A percentile compares a stretch with the other conserved stretches of the same genome.
Conservation (phyloP, 768 basidiomycete species). For the Suillus weaverae region DNA sequence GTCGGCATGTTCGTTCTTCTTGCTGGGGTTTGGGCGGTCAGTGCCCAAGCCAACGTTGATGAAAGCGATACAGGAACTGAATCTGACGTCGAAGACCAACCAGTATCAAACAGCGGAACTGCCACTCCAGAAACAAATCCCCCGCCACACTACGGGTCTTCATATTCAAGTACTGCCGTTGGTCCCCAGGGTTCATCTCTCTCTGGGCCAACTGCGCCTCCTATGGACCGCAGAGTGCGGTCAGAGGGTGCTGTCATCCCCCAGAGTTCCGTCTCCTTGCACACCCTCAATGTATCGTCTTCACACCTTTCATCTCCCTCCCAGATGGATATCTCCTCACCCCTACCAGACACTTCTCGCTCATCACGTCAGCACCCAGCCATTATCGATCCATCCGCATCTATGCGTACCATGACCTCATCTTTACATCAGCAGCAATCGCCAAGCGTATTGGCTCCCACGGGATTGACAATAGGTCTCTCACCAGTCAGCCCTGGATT, state of each 20-base stretch:
- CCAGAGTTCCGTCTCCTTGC: constrained; percentile 10
- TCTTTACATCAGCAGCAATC: constrained; percentile 9
- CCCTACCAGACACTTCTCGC: not conserved
- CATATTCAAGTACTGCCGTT: constrained; percentile 18
- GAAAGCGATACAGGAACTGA: constrained; percentile 34
- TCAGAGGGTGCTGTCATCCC: constrained; percentile 9
- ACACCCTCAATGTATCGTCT: constrained; percentile 4
- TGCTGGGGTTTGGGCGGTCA: constrained; percentile 88
- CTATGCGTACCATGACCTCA: constrained; percentile 3
- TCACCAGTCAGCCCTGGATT: constrained; percentile 81
- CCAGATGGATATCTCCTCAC: constrained; percentile 1
- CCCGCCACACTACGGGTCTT: too few species aligned
- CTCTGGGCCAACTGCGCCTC: constrained; percentile 4
- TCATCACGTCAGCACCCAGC: constrained; percentile 5
- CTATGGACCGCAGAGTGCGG: constrained; percentile 14
- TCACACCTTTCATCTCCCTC: constrained; percentile 1
- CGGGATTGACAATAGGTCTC: constrained; percentile 72
- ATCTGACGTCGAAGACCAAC: not conserved
- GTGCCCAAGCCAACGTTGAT: constrained; percentile 62
- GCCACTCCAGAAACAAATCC: not conserved
- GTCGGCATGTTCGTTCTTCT: constrained; percentile 79
- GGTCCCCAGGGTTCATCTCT: constrained; percentile 31
- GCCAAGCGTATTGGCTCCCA: constrained; percentile 10
- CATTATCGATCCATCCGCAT: not conserved
- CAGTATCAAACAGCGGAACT: not conserved